Base-by-base conservation (phyloP, 768 basidiomycete species). In the Mycena albidolilacea region DNA sequence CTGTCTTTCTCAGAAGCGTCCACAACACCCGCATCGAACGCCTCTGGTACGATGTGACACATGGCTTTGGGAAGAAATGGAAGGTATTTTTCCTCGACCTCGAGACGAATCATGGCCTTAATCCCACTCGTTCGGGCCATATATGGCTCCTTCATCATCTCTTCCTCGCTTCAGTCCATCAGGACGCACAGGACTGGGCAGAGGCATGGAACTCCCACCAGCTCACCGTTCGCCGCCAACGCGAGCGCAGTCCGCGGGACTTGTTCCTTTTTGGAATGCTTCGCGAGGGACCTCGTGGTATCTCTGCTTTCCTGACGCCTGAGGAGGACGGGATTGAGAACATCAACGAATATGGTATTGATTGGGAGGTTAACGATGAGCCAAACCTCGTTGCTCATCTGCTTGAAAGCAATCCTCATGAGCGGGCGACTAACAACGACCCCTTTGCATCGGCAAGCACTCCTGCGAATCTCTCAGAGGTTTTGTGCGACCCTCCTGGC, bases 61-160 rank as follows among this genome's bases (percentile, higher is more conserved):
- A 63, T 5, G 77, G 74, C 0, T 76, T 80, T 44, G 81, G 82
- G 0, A 48, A 41, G 37, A 81, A 80, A 50, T 83, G 82, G 82
- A 77, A 80, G n/a, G 57, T 69, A 2, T 82, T 84, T 44, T 83
- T 83, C 67, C 30, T 59, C 11, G 70, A 75, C 11, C 78, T 83
- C 1, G 81, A 83, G 68, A 21, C 39, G 3, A 50, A 75, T 61
- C 57, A 77, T 41, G 76, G 78, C 8, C 77, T 83, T 1, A 67
- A 80, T 46, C 65, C 66, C 8, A 58, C 63, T 11, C 59, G 60
- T 15, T 48, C 71, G 1, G 70, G 60, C 17, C 81, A 81, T 66
- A 78, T 82, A 19, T 84, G 81, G 81, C 73, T 82, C 17, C 73
- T 81, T 5, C 81, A 81, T 39, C 68, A 73, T 55, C 77, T 83